Percentiles rank a stretch among this genome's conserved stretches.
phyloP scores from a whole-genome alignment of 208 protist genomes.

The Crithidia fasciculata region DNA sequence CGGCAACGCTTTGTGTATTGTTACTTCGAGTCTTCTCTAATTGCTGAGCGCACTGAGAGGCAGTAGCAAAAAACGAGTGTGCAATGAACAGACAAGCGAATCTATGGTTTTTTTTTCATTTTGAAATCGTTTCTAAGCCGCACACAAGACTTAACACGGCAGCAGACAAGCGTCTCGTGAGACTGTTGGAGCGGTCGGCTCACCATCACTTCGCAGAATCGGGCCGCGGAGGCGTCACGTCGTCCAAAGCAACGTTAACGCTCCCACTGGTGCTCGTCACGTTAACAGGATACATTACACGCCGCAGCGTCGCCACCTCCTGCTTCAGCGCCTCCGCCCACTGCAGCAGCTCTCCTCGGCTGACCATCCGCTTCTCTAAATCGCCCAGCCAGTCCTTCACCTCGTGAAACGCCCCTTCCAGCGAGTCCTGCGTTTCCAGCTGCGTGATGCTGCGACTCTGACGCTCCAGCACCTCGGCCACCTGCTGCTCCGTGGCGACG shows the following conservation, averaged over 20 bases:
- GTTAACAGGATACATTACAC: not conserved
- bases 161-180: too few relatives aligned
- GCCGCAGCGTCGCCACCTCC: slow-evolving; percentile 45
- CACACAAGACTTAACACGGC: too few relatives aligned
- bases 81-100: too few relatives aligned
- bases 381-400: slow-evolving; percentile 87
- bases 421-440: slow-evolving; percentile 42
- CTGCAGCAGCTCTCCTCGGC: slow-evolving; percentile 62
- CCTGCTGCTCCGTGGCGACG: slow-evolving; percentile 10
- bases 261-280: not conserved
- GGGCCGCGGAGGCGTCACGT: not conserved
- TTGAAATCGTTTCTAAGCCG: too few relatives aligned
- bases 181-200: too few relatives aligned
- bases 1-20: too few relatives aligned
- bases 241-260: not conserved
- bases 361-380: slow-evolving; percentile 68
- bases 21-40: too few relatives aligned
- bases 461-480: slow-evolving; percentile 29
- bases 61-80: too few relatives aligned
- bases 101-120: too few relatives aligned
- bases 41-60: too few relatives aligned
- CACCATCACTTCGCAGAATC: too few relatives aligned
- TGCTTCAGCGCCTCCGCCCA: slow-evolving; percentile 46
- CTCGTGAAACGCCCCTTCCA: slow-evolving; percentile 73
- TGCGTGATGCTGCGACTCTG: slow-evolving; percentile 47